Percentiles rank a stretch among this genome's conserved stretches.
Conservation (phyloP, 192 early-diverging fungal genomes). For the Coemansia sp. region DNA sequence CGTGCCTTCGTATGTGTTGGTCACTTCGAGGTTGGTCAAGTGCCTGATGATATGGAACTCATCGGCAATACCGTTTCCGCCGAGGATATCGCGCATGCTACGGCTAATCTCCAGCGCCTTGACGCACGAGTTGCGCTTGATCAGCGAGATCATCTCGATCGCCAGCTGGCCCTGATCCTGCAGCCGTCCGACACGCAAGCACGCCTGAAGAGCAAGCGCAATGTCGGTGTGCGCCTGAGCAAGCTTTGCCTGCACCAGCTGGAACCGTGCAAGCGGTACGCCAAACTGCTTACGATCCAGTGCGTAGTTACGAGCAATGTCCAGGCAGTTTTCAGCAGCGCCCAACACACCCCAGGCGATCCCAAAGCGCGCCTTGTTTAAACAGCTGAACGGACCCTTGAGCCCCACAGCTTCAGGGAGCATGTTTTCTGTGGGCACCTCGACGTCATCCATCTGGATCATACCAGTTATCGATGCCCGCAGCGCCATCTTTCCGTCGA, state of each 20-base stretch:
- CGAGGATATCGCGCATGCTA: constrained; percentile 87
- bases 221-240: constrained; percentile 95
- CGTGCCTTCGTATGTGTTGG: constrained; percentile 97
- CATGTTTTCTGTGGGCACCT: constrained; percentile 88
- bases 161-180: constrained; percentile 86
- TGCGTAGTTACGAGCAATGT: constrained; percentile 87
- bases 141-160: constrained; percentile 93
- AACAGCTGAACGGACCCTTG: constrained; percentile 94
- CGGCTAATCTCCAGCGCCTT: constrained; percentile 94
- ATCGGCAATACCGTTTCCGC: constrained; percentile 94
- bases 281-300: constrained; percentile 93
- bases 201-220: constrained; percentile 83
- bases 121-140: constrained; percentile 95
- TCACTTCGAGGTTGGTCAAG: constrained; percentile 87
- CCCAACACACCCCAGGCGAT: constrained; percentile 97
- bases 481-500: constrained; percentile 95
- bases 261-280: constrained; percentile 86
- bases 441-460: constrained; percentile 99
- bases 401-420: constrained; percentile 89
- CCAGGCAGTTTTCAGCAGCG: constrained; percentile 90
- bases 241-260: constrained; percentile 96
- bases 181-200: constrained; percentile 88
- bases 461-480: constrained; percentile 94
- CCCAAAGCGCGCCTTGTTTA: constrained; percentile 97
- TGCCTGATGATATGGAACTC: constrained; percentile 98